These are phyloP conservation scores for Protomyces lactucae-debilis DNA, from an alignment of 1,139 yeast genomes.

Conservation along the genomic window DNA sequence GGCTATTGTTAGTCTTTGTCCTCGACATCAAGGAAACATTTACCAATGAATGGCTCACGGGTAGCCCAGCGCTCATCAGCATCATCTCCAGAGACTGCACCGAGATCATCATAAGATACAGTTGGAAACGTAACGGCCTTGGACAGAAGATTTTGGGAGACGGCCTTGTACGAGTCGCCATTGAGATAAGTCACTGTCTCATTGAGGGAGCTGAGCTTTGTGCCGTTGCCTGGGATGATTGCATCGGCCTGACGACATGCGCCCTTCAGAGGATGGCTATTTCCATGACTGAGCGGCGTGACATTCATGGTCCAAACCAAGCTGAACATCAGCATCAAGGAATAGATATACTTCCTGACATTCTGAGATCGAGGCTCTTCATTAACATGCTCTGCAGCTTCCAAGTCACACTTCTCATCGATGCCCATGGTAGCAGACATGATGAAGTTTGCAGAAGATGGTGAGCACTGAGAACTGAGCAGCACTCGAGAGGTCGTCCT, in stretches of 20 bases:
- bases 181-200: background rate
- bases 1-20: conserved; percentile 46
- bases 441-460: too few relatives aligned
- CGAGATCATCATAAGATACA: conserved; percentile 52
- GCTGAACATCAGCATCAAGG: too few relatives aligned
- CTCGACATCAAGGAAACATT: background rate
- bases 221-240: background rate
- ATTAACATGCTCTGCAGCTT: background rate
- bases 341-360: too few relatives aligned
- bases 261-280: background rate
- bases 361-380: too few relatives aligned
- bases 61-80: conserved; percentile 20
- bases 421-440: too few relatives aligned
- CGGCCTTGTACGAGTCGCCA: background rate
- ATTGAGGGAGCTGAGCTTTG: background rate
- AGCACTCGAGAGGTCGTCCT: too few relatives aligned
- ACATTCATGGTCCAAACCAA: too few relatives aligned
- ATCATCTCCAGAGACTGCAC: conserved; percentile 43
- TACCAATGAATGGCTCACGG: conserved; percentile 10
- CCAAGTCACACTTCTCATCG: background rate
- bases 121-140: conserved; percentile 48
- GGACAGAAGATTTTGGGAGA: background rate
- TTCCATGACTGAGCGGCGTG: too few relatives aligned
- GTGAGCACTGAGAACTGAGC: too few relatives aligned
- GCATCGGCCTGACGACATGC: background rate